Evolutionary conservation across 495 filamentous ascomycete genomes (phyloP).

Genomic region (Podospora pseudocomata): DNA sequence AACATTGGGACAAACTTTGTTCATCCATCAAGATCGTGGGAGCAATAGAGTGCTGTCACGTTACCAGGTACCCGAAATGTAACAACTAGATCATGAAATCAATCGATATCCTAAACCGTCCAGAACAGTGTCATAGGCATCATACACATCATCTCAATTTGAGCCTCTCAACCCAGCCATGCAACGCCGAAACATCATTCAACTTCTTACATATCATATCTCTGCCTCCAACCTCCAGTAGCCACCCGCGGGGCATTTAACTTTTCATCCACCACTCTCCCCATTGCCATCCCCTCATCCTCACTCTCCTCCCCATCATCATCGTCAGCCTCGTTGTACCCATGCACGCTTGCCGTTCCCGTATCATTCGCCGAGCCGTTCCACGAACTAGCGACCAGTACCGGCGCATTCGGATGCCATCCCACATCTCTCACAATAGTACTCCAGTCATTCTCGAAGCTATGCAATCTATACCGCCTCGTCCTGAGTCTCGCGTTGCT

Average conservation of each 20-base stretch:
- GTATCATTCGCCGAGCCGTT: constrained; percentile 65
- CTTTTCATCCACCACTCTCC: constrained; percentile 51
- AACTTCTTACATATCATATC: not conserved
- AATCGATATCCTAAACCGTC: too few species aligned
- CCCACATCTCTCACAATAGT: constrained; percentile 89
- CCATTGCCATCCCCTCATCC: constrained; percentile 62
- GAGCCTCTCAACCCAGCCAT: too few species aligned
- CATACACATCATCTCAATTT: too few species aligned
- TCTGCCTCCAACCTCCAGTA: not conserved
- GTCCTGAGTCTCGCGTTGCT: constrained; percentile 9
- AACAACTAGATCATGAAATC: too few species aligned
- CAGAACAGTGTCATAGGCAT: too few species aligned
- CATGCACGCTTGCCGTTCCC: constrained; percentile 73
- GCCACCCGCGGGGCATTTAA: constrained; percentile 22
- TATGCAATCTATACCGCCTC: constrained; percentile 26
- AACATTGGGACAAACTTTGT: too few species aligned
- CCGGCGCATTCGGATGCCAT: constrained; percentile 89
- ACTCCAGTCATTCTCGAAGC: constrained; percentile 53
- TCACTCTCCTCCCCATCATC: constrained; percentile 44
- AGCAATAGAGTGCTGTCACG: too few species aligned
- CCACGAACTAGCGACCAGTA: constrained; percentile 86
- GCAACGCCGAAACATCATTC: too few species aligned
- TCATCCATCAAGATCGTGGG: too few species aligned
- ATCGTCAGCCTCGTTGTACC: constrained; percentile 58
- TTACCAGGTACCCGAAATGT: too few species aligned